Base-by-base conservation (phyloP, 441 rosid species). In the Syzygium syzygioides region DNA sequence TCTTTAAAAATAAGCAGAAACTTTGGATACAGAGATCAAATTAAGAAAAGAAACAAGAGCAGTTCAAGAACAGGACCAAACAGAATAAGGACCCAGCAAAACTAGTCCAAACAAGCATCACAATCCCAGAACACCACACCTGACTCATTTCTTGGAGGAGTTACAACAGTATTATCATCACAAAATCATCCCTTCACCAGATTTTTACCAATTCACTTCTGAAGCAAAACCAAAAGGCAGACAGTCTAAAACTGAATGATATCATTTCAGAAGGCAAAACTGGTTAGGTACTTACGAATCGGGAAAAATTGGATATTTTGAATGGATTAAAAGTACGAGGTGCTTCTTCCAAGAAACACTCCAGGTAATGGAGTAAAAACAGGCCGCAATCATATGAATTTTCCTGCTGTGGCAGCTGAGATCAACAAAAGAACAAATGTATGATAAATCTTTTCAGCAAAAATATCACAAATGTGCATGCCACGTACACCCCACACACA, bases 321-420 rank as follows among this genome's bases (percentile, higher is more conserved):
- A 94, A 93, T 34, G 95, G 96, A 90, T 86, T 94, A 88, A 95
- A 94, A 88, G 90, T 91, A 62, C 45, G 64, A 88, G 97, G 97
- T 89, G 95, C 97, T 86, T 95, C 94, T 66, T 92, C 92, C 87
- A 95, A 92, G 92, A 95, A 95, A 87, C 93, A 92, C 94, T 95
- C 97, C 88, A 95, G 91, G 91, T 95, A 94, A 89, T 95, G 97
- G 53, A 95, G 94, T 91, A 95, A 93, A 91, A 95, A 95, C 86
- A 95, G 91, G 89, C 97, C 96, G 54, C 97, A 95, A 89, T 95
- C 97, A 90, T 85, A 95, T 57, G 93, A 94, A 91, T 95, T 95
- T 86, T 95, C 96, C 92, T 95, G 97, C 92, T 95, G 97, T n/a
- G 97, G 97, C 90, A 95, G 91, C 97, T 95, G 94, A 87, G 30